Base-by-base conservation (phyloP, 345 rosid species). In the Balakata baccata region DNA sequence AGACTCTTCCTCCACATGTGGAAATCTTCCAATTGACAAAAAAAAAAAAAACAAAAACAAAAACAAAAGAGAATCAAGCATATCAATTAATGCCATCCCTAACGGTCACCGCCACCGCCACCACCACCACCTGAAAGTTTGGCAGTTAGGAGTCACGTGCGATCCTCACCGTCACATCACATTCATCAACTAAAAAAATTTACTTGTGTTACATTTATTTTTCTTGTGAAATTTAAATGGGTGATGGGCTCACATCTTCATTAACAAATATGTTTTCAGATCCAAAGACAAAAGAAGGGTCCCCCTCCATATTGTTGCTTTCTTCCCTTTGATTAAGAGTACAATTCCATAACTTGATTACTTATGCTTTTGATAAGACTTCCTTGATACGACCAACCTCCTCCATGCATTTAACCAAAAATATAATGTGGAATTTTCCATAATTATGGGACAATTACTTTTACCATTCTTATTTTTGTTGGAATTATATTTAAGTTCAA, bases 81-180 rank as follows among this genome's bases (percentile, higher is more conserved):
- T 59, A n/a, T 34, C 80, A 81, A 52, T 83, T 20, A 85, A 78
- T 83, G 85, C 50, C 45, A 49, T 75, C 47, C 54, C 46, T 72
- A 85, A 83, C 86, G 83, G 80, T 70, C 78, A 75, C 74, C 25
- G 54, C 75, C 77, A 62, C 56, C 73, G 22, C 78, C 72, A 45
- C 74, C 68, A 18, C 75, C 77, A 61, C 70, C 77, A 34, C 75
- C 72, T 66, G 80, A 83, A 65, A 56, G n/a, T 41, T 65, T 73
- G 78, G 71, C 76, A 66, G 72, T 73, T 66, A 11, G 61, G 1
- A 3, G 7, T 80, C 84, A 80, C 80, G 67, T 78, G 83, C 66
- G 16, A 22, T 11, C 71, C 57, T 58, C 78, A 84, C 83, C 85
- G 78, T 72, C 72, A 29, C 3, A 38, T 74, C 78, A 74, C 57